phyloP scores from a whole-genome alignment of 1,139 yeast genomes.

The Debaryomycetaceae sp. region DNA sequence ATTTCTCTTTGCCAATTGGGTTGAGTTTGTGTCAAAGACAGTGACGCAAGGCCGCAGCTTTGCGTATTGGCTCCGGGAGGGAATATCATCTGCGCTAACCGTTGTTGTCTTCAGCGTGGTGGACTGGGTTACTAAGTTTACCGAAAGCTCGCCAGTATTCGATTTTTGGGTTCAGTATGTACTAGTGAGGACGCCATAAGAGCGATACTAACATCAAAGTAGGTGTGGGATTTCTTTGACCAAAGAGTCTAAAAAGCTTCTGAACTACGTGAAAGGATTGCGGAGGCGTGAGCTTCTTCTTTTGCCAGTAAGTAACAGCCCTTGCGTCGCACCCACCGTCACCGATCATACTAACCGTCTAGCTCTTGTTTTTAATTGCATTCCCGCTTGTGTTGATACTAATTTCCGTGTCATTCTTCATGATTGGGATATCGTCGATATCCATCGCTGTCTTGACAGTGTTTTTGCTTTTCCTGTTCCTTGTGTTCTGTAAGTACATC shows the following conservation, averaged over 20 bases:
- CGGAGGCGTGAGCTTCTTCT: neutral
- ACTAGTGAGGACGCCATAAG: neutral
- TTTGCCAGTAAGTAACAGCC: slow-evolving; percentile 1
- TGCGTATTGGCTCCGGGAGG: slow-evolving; percentile 6
- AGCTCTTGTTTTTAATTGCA: slow-evolving; percentile 1
- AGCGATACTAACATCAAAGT: neutral
- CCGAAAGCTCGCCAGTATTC: slow-evolving; percentile 1
- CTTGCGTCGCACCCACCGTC: neutral
- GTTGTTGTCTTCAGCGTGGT: neutral
- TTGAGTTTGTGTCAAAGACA: neutral
- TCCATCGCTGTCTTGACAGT: slow-evolving; percentile 9
- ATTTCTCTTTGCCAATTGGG: neutral
- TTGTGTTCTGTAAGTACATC: slow-evolving; percentile 14
- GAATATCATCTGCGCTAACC: neutral
- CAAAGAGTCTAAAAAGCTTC: neutral
- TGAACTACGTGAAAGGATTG: neutral
- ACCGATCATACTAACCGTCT: neutral
- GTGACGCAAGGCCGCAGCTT: neutral
- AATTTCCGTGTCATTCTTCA: slow-evolving; percentile 3
- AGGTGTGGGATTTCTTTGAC: neutral
- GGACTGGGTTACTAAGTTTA: neutral
- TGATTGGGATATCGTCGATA: slow-evolving; percentile 20
- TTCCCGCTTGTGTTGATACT: slow-evolving; percentile 2
- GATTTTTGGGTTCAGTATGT: neutral
- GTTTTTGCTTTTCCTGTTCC: slow-evolving; percentile 4